Evolutionary conservation across 1,284 basidiomycete genomes (phyloP).

Genomic region (Ustilago hordei): DNA sequence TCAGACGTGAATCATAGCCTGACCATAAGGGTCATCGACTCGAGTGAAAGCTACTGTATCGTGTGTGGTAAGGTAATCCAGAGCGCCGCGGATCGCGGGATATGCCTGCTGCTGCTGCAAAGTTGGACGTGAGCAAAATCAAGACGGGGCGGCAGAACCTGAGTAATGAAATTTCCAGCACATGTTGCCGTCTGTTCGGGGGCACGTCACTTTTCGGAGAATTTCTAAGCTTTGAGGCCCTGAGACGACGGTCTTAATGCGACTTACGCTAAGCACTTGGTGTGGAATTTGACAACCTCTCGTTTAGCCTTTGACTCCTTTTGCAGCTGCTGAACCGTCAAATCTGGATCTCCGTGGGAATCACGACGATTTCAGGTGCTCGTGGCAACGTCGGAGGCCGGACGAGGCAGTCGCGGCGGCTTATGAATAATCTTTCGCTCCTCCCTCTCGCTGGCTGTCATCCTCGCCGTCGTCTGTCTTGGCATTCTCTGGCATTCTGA

Average conservation of each 20-base stretch:
- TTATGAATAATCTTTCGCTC: not conserved
- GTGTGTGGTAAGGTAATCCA: not conserved
- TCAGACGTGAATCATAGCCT: not conserved
- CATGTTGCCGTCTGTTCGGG: no score
- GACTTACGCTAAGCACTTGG: not conserved
- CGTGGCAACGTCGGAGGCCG: no score
- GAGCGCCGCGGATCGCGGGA: constrained; percentile 17
- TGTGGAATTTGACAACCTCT: no score
- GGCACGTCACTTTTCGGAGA: not conserved
- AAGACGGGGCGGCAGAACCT: not conserved
- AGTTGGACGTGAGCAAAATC: not conserved
- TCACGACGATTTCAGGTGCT: no score
- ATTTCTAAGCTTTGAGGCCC: not conserved
- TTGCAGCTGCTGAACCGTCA: not conserved
- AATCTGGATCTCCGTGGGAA: not conserved
- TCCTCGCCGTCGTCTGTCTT: not conserved
- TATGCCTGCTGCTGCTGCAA: not conserved
- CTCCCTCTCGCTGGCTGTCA: not conserved
- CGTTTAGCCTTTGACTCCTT: no score
- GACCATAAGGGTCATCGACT: not conserved
- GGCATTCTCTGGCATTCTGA: not conserved
- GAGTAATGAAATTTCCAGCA: not conserved
- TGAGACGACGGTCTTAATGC: not conserved
- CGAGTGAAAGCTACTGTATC: not conserved
- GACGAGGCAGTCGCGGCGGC: not conserved